Base-by-base conservation (phyloP, 805 yeast genomes). In the Candida berthetii region DNA sequence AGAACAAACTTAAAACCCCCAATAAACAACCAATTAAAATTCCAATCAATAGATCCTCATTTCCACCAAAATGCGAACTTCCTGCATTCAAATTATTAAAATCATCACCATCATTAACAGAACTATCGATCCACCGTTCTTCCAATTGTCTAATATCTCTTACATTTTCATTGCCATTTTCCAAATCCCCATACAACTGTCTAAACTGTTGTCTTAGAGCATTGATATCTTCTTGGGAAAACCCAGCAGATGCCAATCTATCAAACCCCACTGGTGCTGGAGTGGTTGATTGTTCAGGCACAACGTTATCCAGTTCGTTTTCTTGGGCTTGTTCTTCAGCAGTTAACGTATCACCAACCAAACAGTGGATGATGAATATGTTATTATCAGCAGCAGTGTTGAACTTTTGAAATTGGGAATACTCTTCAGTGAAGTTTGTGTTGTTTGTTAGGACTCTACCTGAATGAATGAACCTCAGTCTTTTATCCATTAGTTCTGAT, bases 251-350 rank as follows among this genome's bases (percentile, higher is more conserved):
- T 15, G 89, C 69, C 40, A 90, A 66, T 34, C 96, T 64, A 59
- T 90, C 96, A 58, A 90, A 87, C 2, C 97, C 96, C 14, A 81
- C 74, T 3, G 82, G 80, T 13, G 87, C 89, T 1, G 86, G 87
- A 1, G 71, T 57, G 0, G 85, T 79, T 3, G 75, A 60, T 37
- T 65, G 64, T 27, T 65, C 67, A 16, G 78, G 84, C 9, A 72
- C 74, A 41, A 55, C 53, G 39, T 64, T 64, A 53, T 84, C 90
- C 39, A 76, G 50, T 39, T 72, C 74, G 38, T 71, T 77, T 50
- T 85, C 95, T 35, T 74, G 66, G 1, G 64, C 68, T 24, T 86
- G 60, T 53, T 83, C 86, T 14, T 69, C 75, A 0, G 62, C 55
- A 0, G 76, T 65, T 33, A 85, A 54, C 13, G 68, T 72, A 28